Percentiles rank a stretch among this genome's conserved stretches.
Conservation (phyloP, 2,329 filamentous ascomycete genomes). For the Rutstroemia sp. region DNA sequence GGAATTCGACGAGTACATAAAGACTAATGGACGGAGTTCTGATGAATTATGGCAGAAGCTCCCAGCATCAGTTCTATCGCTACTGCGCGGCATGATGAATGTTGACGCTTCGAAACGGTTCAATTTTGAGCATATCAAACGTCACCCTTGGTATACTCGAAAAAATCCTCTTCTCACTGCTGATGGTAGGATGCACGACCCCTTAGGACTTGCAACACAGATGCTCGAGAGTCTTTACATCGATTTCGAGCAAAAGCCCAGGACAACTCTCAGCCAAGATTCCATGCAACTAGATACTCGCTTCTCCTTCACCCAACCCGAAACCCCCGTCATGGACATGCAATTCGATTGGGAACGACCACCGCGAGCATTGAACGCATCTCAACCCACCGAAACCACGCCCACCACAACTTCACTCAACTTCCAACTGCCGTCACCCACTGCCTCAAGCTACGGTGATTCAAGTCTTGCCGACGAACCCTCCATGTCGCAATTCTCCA, state of each 20-base stretch:
- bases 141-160: conserved; percentile 91
- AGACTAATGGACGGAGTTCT: conserved; percentile 68
- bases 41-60: conserved; percentile 82
- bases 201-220: conserved; percentile 78
- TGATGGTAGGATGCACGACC: conserved; percentile 70
- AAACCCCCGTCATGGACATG: conserved; percentile 64
- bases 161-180: conserved; percentile 67
- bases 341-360: conserved; percentile 87
- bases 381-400: conserved; percentile 37
- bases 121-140: conserved; percentile 75
- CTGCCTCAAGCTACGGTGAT: background rate
- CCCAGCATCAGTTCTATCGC: conserved; percentile 65
- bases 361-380: conserved; percentile 27
- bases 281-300: conserved; percentile 63
- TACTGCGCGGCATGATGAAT: conserved; percentile 90
- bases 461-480: conserved; percentile 73
- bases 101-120: conserved; percentile 70
- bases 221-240: conserved; percentile 91
- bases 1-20: conserved; percentile 84
- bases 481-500: conserved; percentile 77
- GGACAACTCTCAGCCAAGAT: conserved; percentile 36
- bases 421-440: conserved; percentile 35
- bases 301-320: conserved; percentile 79
- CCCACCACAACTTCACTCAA: conserved; percentile 33
- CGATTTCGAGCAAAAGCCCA: conserved; percentile 66